Conservation (phyloP, 2,329 filamentous ascomycete species). For the Cephalotrichum gorgonifer region DNA sequence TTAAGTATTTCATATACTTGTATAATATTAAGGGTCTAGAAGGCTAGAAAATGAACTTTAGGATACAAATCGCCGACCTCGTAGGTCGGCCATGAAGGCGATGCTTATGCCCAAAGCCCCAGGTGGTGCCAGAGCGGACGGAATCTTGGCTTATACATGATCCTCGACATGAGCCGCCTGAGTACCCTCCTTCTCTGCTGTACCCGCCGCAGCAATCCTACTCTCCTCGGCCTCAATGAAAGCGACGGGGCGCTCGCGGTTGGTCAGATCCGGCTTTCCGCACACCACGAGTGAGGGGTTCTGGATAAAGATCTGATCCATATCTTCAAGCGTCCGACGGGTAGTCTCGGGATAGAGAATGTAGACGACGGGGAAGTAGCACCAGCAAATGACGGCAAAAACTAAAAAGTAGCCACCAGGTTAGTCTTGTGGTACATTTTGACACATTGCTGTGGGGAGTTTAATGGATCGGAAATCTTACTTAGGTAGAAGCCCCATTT, state of each 20-base stretch:
- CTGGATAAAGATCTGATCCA: conserved; percentile 30
- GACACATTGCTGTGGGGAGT: not conserved
- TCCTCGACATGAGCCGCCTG: not conserved
- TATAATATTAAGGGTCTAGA: no score
- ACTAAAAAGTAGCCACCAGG: conserved; percentile 11
- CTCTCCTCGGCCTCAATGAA: conserved; percentile 23
- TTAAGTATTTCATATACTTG: no score
- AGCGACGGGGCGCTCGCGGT: conserved; percentile 22
- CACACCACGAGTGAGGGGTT: conserved; percentile 21
- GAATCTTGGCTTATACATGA: not conserved
- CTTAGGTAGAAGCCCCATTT: conserved; percentile 31
- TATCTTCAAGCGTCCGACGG: conserved; percentile 34
- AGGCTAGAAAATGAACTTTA: no score
- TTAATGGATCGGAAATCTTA: conserved; percentile 13
- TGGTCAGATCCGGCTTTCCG: conserved; percentile 19
- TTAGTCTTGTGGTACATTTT: not conserved
- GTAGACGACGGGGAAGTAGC: conserved; percentile 29
- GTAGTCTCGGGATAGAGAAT: conserved; percentile 39
- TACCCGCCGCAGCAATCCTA: conserved; percentile 14
- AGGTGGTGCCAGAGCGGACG: no score
- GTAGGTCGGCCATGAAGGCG: no score
- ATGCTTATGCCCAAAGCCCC: no score
- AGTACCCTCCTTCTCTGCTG: not conserved
- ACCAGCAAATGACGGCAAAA: conserved; percentile 21
- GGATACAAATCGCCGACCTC: no score